phyloP scores from a whole-genome alignment of 495 filamentous ascomycete species.

The Penicillium angulare region DNA sequence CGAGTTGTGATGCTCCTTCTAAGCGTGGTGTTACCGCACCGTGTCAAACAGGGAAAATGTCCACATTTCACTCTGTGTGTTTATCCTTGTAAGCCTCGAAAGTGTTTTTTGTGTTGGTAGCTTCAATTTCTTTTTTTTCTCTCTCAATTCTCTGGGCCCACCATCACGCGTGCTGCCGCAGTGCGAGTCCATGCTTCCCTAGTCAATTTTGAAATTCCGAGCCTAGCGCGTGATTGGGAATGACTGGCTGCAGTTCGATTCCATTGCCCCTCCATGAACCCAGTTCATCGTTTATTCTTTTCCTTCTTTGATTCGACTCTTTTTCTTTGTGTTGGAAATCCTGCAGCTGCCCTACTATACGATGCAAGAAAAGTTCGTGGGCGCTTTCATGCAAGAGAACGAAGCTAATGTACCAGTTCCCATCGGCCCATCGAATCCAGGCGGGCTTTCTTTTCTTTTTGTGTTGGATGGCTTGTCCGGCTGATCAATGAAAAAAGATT shows the following conservation, averaged over 20 bases:
- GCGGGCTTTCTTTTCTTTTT: conserved; percentile 7
- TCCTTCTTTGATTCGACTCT: too few relatives aligned
- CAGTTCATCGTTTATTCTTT: too few relatives aligned
- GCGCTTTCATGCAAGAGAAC: neutral
- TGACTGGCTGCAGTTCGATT: conserved; percentile 23
- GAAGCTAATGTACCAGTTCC: neutral
- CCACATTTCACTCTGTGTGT: too few relatives aligned
- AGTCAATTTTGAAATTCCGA: conserved; percentile 20
- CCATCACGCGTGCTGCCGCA: conserved; percentile 9
- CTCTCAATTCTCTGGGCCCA: conserved; percentile 1
- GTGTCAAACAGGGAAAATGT: neutral
- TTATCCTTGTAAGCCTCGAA: too few relatives aligned
- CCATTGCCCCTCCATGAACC: too few relatives aligned
- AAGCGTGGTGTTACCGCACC: neutral
- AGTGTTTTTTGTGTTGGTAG: too few relatives aligned
- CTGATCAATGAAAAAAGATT: too few relatives aligned
- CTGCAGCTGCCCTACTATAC: too few relatives aligned
- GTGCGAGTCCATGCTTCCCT: conserved; percentile 12
- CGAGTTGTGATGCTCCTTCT: neutral
- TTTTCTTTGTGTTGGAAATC: too few relatives aligned
- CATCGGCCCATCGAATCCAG: conserved; percentile 9
- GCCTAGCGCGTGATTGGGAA: conserved; percentile 24
- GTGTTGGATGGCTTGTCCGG: conserved; percentile 13
- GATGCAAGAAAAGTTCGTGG: neutral
- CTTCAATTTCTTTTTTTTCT: too few relatives aligned